A percentile compares a stretch with the other conserved stretches of the same genome.
Conservation (phyloP, 2,329 filamentous ascomycete species). For the Fusarium fujikuroi region DNA sequence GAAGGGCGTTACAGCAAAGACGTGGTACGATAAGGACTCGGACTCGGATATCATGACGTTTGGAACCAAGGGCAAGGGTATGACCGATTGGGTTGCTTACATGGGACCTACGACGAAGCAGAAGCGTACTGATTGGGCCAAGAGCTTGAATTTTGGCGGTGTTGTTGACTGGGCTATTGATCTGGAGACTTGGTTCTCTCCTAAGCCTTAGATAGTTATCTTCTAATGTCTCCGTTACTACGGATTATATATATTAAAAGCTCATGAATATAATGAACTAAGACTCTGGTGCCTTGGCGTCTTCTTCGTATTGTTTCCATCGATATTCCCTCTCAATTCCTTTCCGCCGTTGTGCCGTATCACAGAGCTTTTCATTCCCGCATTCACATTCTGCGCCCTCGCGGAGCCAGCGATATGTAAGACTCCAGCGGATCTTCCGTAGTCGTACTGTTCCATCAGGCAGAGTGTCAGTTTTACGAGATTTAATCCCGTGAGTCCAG, state of each 20-base stretch:
- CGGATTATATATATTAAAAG: conserved; percentile 2
- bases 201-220: conserved; percentile 19
- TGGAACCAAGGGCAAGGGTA: conserved; percentile 33
- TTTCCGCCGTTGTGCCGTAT: conserved; percentile 58
- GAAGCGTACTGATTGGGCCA: conserved; percentile 30
- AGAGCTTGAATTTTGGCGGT: conserved; percentile 46
- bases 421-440: conserved; percentile 61
- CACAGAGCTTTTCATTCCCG: conserved; percentile 60
- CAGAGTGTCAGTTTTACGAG: conserved; percentile 62
- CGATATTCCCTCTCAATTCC: conserved; percentile 62
- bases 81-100: conserved; percentile 47
- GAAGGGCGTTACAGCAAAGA: conserved; percentile 23
- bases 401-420: conserved; percentile 65
- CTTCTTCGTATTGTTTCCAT: conserved; percentile 54
- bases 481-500: conserved; percentile 66
- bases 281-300: conserved; percentile 8
- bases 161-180: conserved; percentile 48
- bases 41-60: conserved; percentile 43
- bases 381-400: conserved; percentile 60
- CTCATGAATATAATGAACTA: conserved; percentile 13
- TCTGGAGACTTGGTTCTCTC: conserved; percentile 41
- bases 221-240: not conserved
- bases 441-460: conserved; percentile 57
- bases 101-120: conserved; percentile 44
- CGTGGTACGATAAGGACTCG: conserved; percentile 36